Base-by-base conservation (phyloP, 257 asterid genomes). In the Salvia rosmarinus region DNA sequence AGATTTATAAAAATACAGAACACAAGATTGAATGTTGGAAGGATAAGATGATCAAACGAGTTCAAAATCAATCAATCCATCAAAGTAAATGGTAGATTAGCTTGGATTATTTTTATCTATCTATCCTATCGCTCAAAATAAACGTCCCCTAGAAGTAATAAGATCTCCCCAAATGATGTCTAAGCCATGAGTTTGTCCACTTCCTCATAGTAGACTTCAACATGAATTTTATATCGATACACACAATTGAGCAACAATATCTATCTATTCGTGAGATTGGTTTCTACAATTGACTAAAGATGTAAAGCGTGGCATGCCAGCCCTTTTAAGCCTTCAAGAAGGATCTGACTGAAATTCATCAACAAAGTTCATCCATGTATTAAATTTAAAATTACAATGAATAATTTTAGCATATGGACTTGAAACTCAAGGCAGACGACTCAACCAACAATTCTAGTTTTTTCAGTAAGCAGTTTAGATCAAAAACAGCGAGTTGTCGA, bases 151-250 rank as follows among this genome's bases (percentile, higher is more conserved):
- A 28, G 4, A 37, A 25, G 10, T 30, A 39, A 8, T 11, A n/a
- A 44, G 64, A 19, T 64, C 4, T 39, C 58, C 23, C 4, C 21
- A 40, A 32, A 11, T 57, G 60, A 37, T 72, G 56, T 51, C 9
- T 39, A 59, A 30, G 12, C 72, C 1, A 20, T 0, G 17, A 66
- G 60, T 56, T 39, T 49, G 14, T 52, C 64, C 59, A 60, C 50
- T 60, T 39, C 49, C 58, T 60, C 6, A 3, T 20, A 42, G 52
- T 51, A 37, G 35, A 75, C 16, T 44, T 56, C 40, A 54, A 21
- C 21, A 34, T 6, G 30, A 43, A 21, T 14, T 44, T 0, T 39
- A 20, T 35, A 30, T 12, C 52, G 23, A 65, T 25, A 16, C 23
- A 74, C 39, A 32, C 19, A 1, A 52, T 35, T n/a, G 28, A 35